A percentile compares a stretch with the other conserved stretches of the same genome.
phyloP scores from a whole-genome alignment of 148 eudicot genomes.

The Cornus kousa region DNA sequence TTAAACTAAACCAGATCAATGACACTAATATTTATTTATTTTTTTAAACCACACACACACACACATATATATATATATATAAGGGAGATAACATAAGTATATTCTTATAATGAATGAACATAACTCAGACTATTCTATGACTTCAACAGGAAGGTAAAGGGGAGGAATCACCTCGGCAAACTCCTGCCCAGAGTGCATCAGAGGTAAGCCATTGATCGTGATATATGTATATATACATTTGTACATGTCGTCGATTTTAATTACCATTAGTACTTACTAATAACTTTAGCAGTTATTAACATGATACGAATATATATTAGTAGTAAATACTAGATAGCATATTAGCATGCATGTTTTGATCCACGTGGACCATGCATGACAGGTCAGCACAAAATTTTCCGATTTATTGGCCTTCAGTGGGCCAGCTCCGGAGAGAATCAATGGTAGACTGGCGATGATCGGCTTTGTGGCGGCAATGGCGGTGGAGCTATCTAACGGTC shows the following conservation, averaged over 20 bases:
- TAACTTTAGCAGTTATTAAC: too few species aligned
- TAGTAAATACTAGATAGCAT: neutral
- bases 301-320: neutral
- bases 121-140: too few species aligned
- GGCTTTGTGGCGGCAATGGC: conserved; percentile 79
- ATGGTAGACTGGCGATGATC: conserved; percentile 85
- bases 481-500: conserved; percentile 57
- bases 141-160: neutral
- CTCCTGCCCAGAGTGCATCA: conserved; percentile 14
- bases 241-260: too few species aligned
- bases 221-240: too few species aligned
- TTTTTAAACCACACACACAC: neutral
- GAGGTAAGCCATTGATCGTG: conserved; percentile 17
- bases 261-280: too few species aligned
- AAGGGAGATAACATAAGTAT: too few species aligned
- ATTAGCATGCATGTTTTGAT: neutral
- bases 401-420: conserved; percentile 78
- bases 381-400: conserved; percentile 63
- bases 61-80: too few species aligned
- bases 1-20: too few species aligned
- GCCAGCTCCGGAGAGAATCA: conserved; percentile 90
- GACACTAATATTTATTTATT: too few species aligned
- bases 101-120: too few species aligned
- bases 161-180: conserved; percentile 14
- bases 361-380: neutral